These are phyloP conservation scores for Penicillium bovifimosum DNA, from an alignment of 495 filamentous ascomycete genomes.

Conservation along the genomic window DNA sequence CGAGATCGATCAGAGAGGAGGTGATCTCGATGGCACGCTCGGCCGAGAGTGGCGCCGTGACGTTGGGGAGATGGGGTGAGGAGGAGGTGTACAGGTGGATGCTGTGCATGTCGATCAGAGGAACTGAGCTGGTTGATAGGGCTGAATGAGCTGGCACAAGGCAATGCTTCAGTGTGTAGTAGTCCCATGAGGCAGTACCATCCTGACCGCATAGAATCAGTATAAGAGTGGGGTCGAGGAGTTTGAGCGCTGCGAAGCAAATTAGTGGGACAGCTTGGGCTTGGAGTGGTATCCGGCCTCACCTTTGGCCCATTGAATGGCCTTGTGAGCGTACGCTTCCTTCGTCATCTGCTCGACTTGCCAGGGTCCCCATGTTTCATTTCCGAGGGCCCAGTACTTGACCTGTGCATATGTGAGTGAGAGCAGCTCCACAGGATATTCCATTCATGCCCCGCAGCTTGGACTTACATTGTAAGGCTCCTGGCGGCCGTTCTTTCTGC, in stretches of 20 bases:
- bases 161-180: conserved; percentile 63
- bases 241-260: conserved; percentile 51
- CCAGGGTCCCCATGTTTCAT: conserved; percentile 77
- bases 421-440: background rate
- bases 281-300: background rate
- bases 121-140: conserved; percentile 44
- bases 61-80: conserved; percentile 51
- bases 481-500: conserved; percentile 62
- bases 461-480: conserved; percentile 63
- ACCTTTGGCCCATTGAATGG: conserved; percentile 72
- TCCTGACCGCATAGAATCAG: conserved; percentile 70
- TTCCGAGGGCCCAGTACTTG: conserved; percentile 65
- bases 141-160: conserved; percentile 35
- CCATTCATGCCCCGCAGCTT: background rate
- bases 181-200: conserved; percentile 64
- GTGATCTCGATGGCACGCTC: conserved; percentile 72
- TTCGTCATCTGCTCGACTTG: conserved; percentile 71
- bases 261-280: background rate
- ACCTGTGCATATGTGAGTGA: conserved; percentile 32
- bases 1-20: conserved; percentile 63
- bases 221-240: conserved; percentile 60
- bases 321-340: conserved; percentile 70
- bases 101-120: conserved; percentile 64
- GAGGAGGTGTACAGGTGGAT: conserved; percentile 67
- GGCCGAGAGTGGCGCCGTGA: conserved; percentile 60